phyloP scores from a whole-genome alignment of 805 yeast genomes.

The Clavispora santaluciae region DNA sequence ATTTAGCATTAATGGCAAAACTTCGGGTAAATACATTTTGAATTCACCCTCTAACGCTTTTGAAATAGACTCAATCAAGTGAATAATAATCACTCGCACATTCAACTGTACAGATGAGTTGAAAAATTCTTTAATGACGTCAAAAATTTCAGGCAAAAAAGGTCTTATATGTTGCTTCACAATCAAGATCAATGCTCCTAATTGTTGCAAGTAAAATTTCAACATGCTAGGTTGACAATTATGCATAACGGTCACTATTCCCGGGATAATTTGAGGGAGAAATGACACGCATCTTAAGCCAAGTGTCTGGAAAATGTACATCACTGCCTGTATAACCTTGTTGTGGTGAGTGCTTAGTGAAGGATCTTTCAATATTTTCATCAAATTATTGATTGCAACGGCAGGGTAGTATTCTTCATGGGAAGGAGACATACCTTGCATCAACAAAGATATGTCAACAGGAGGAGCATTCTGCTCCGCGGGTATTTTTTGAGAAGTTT shows the following conservation, averaged over 20 bases:
- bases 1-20: conserved; percentile 70
- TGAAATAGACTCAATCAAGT: conserved; percentile 78
- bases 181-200: conserved; percentile 71
- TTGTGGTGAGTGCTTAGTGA: conserved; percentile 85
- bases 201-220: conserved; percentile 85
- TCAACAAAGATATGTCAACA: conserved; percentile 79
- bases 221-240: conserved; percentile 72
- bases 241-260: conserved; percentile 79
- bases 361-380: conserved; percentile 80
- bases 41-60: conserved; percentile 89
- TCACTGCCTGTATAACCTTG: conserved; percentile 88
- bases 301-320: conserved; percentile 83
- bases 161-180: conserved; percentile 91
- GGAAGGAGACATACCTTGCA: conserved; percentile 93
- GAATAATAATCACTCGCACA: conserved; percentile 73
- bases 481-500: conserved; percentile 48
- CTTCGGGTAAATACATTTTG: conserved; percentile 72
- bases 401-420: conserved; percentile 93
- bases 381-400: conserved; percentile 80
- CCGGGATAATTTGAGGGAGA: conserved; percentile 82
- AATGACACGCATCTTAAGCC: conserved; percentile 90
- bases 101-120: conserved; percentile 38
- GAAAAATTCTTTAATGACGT: conserved; percentile 71
- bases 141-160: conserved; percentile 69
- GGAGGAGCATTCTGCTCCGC: conserved; percentile 86